Percentiles rank a stretch among this genome's conserved stretches.
phyloP scores from a whole-genome alignment of 768 basidiomycete genomes.

The Lyophyllum decastes region DNA sequence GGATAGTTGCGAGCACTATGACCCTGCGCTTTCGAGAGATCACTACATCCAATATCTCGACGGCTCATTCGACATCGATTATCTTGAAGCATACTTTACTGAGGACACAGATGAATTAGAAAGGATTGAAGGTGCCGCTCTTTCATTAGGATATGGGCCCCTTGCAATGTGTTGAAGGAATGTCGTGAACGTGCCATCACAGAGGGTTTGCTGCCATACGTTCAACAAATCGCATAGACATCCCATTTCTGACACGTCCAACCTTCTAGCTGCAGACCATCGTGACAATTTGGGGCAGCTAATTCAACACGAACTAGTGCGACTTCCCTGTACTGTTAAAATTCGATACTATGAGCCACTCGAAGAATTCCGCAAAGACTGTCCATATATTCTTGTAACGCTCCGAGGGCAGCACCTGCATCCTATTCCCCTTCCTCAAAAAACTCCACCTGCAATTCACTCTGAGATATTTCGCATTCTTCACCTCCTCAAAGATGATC shows the following conservation, averaged over 20 bases:
- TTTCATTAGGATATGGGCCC: not conserved
- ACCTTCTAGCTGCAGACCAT: not conserved
- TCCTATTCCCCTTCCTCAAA: conserved; percentile 20
- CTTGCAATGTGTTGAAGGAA: not conserved
- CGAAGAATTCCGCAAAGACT: not conserved
- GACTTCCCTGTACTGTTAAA: not conserved
- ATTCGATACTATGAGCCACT: not conserved
- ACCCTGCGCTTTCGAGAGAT: not conserved
- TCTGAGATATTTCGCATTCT: not conserved
- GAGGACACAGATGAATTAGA: not conserved
- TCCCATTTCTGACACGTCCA: too few relatives aligned
- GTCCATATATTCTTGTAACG: conserved; percentile 14
- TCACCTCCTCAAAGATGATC: not conserved
- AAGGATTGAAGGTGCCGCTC: not conserved
- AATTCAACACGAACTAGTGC: not conserved
- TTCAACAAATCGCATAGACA: too few relatives aligned
- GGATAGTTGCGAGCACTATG: not conserved
- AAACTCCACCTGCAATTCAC: conserved; percentile 17
- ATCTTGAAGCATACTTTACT: not conserved
- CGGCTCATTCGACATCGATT: not conserved
- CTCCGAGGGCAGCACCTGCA: conserved; percentile 20
- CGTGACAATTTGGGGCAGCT: not conserved
- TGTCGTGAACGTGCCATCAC: not conserved
- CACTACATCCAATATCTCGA: not conserved
- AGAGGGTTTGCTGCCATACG: not conserved